Conservation (phyloP, 2,329 filamentous ascomycete genomes). For the Didymella glomerata region DNA sequence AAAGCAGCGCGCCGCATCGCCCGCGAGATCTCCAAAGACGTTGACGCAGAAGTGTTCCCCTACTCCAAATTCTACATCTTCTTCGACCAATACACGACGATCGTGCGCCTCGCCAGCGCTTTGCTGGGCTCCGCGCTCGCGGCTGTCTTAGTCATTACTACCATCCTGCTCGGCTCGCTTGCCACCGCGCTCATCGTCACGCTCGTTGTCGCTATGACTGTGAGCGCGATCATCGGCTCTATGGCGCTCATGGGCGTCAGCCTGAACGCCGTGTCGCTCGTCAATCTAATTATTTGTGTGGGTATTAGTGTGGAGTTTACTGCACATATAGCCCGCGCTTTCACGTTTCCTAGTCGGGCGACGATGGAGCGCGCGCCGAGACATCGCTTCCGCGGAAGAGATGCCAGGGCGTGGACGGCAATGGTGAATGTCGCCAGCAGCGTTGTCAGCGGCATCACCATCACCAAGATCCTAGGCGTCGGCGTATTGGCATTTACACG, state of each 20-base stretch:
- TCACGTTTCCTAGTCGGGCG: conserved; percentile 86
- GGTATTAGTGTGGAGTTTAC: conserved; percentile 98
- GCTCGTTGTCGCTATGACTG: conserved; percentile 88
- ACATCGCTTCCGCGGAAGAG: conserved; percentile 78
- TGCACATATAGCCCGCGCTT: conserved; percentile 93
- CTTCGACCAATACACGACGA: conserved; percentile 94
- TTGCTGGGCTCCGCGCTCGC: conserved; percentile 84
- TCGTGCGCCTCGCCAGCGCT: conserved; percentile 79
- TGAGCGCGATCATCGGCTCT: conserved; percentile 91
- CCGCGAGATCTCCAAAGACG: conserved; percentile 73
- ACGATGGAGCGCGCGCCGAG: conserved; percentile 80
- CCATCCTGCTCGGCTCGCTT: conserved; percentile 82
- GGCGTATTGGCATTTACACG: conserved; percentile 91
- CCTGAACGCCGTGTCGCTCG: conserved; percentile 91
- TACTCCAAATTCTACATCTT: conserved; percentile 99
- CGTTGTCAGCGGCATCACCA: conserved; percentile 94
- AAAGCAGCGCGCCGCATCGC: conserved; percentile 88
- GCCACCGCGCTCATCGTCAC: conserved; percentile 84
- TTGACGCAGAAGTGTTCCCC: conserved; percentile 86
- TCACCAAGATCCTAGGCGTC: conserved; percentile 94
- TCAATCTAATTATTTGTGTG: conserved; percentile 96
- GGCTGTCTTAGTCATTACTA: conserved; percentile 84
- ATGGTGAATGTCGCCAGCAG: conserved; percentile 93
- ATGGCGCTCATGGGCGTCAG: conserved; percentile 92
- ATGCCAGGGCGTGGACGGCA: conserved; percentile 89